Percentiles rank a stretch among this genome's conserved stretches.
Conservation (phyloP, 768 basidiomycete genomes). For the Kwoniella pini region DNA sequence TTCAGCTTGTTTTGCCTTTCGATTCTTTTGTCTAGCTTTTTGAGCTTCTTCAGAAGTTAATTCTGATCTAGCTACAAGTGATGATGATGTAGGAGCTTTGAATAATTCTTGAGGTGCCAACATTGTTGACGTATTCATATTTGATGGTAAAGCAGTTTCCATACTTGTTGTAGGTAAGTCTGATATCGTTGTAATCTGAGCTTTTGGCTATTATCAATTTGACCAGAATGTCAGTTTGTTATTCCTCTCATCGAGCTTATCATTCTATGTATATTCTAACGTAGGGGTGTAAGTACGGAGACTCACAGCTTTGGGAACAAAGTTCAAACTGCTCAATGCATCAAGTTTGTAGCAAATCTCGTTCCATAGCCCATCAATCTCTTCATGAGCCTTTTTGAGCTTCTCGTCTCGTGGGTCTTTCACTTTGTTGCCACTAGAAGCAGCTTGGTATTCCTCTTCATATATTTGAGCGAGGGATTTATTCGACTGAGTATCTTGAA, state of each 20-base stretch:
- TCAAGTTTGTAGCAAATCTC: slow-evolving; percentile 83
- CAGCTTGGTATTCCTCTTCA: slow-evolving; percentile 82
- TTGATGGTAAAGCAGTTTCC: slow-evolving; percentile 87
- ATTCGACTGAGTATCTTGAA: slow-evolving; percentile 82
- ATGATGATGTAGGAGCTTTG: slow-evolving; percentile 58
- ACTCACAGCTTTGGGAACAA: slow-evolving; percentile 86
- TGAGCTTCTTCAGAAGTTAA: slow-evolving; percentile 83
- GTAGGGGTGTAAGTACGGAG: background rate
- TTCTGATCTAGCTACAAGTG: slow-evolving; percentile 70
- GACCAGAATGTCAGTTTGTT: too few relatives aligned
- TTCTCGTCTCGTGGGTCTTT: slow-evolving; percentile 84
- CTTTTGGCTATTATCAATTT: slow-evolving; percentile 68
- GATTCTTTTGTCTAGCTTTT: slow-evolving; percentile 58
- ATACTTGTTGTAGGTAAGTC: slow-evolving; percentile 78
- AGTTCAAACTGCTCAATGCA: slow-evolving; percentile 91
- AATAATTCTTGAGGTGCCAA: slow-evolving; percentile 93
- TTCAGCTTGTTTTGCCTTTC: slow-evolving; percentile 62
- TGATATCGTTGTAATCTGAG: slow-evolving; percentile 75
- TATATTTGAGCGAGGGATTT: slow-evolving; percentile 94
- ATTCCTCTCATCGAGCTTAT: too few relatives aligned
- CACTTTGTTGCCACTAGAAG: slow-evolving; percentile 61
- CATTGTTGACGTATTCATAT: slow-evolving; percentile 71
- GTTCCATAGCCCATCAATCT: slow-evolving; percentile 80
- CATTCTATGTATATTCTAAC: too few relatives aligned
- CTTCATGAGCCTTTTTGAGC: slow-evolving; percentile 82